Percentiles rank a stretch among this genome's conserved stretches.
Evolutionary conservation across 1,284 basidiomycete species (phyloP).

Genomic region (Tetrapyrgos nigripes): DNA sequence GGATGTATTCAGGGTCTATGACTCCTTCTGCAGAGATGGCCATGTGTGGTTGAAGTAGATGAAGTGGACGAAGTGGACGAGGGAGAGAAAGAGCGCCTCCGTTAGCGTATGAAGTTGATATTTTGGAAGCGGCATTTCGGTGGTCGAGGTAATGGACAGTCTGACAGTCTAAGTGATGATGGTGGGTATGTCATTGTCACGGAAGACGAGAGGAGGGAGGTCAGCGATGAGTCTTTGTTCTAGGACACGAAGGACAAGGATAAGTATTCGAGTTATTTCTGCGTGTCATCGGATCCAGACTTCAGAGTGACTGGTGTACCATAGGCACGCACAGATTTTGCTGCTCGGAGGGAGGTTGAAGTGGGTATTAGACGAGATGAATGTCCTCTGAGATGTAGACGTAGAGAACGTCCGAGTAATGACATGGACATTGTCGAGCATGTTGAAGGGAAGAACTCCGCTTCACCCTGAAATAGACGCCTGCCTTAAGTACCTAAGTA

Average conservation of each 20-base stretch:
- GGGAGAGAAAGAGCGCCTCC: conserved; percentile 66
- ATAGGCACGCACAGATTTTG: background rate
- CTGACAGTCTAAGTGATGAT: conserved; percentile 71
- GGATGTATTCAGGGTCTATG: conserved; percentile 77
- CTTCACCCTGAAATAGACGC: no score
- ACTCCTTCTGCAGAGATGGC: conserved; percentile 68
- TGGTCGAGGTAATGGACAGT: conserved; percentile 82
- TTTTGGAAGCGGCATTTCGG: conserved; percentile 65
- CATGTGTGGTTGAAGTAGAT: conserved; percentile 80
- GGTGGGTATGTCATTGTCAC: conserved; percentile 64
- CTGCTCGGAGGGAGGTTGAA: no score
- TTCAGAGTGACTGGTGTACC: conserved; percentile 1
- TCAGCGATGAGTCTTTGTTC: conserved; percentile 66
- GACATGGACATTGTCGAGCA: no score
- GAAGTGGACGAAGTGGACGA: conserved; percentile 76
- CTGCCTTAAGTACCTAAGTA: no score
- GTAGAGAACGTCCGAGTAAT: background rate
- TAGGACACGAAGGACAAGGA: conserved; percentile 61
- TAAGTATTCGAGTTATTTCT: conserved; percentile 66
- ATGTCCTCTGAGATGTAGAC: background rate
- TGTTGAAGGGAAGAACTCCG: no score
- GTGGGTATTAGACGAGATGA: background rate
- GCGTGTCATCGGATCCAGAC: conserved; percentile 57
- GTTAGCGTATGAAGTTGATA: conserved; percentile 68
- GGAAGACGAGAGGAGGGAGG: conserved; percentile 61